These are phyloP conservation scores for Fusarium vanettenii DNA, from an alignment of 2,329 filamentous ascomycete genomes.

Conservation along the genomic window DNA sequence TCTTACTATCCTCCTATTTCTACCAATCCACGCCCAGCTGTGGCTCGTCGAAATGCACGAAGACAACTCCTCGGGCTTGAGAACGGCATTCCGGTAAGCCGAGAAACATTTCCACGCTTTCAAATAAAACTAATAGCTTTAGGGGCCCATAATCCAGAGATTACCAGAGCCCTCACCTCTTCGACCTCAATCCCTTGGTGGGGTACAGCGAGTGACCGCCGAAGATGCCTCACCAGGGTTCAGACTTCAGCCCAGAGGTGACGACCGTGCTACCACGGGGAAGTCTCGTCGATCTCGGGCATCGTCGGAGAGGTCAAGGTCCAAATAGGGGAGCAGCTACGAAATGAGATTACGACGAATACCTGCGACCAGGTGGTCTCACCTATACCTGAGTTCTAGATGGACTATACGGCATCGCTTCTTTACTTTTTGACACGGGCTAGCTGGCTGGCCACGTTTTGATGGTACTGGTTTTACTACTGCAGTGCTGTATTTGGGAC, in stretches of 20 bases:
- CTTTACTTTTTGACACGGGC: not conserved
- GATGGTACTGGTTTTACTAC: not conserved
- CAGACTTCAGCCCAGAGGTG: constrained; percentile 5
- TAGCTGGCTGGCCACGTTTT: not conserved
- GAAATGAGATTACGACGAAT: not conserved
- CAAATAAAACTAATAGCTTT: not conserved
- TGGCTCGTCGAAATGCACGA: not conserved
- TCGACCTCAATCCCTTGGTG: constrained; percentile 1
- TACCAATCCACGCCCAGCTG: not conserved
- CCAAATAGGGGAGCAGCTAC: not conserved
- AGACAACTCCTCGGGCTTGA: not conserved
- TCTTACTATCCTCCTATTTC: not conserved
- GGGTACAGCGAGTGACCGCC: not conserved
- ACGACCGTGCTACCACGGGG: not conserved
- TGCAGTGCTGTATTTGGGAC: not conserved
- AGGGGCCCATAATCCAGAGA: constrained; percentile 2
- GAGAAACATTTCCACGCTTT: not conserved
- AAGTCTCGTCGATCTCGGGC: not conserved
- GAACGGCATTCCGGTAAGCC: not conserved
- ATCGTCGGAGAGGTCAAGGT: constrained; percentile 4
- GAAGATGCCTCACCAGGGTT: constrained; percentile 1
- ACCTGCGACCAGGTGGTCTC: not conserved
- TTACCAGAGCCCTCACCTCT: not conserved
- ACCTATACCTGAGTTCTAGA: not conserved
- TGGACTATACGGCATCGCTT: not conserved